Evolutionary conservation across 257 asterid species (phyloP).

Genomic region (Lantana camara): DNA sequence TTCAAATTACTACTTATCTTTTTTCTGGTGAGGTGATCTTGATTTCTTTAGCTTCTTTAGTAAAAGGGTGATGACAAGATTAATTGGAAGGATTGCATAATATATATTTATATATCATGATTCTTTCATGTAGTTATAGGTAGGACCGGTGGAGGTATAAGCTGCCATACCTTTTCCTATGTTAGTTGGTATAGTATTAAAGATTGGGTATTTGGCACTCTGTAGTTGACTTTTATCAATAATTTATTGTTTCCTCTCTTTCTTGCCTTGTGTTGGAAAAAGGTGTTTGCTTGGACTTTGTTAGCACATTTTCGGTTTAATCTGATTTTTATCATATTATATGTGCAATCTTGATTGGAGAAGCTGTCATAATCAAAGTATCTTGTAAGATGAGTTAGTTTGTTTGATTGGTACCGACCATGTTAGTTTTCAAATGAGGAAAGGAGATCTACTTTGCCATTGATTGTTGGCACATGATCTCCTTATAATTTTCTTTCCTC

Average conservation of each 20-base stretch:
- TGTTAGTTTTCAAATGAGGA: no score
- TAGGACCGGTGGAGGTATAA: background rate
- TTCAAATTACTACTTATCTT: background rate
- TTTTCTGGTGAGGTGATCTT: background rate
- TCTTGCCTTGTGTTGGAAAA: background rate
- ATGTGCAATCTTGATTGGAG: background rate
- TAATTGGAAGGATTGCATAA: background rate
- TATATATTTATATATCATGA: background rate
- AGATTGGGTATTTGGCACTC: background rate
- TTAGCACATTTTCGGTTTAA: slow-evolving; percentile 18
- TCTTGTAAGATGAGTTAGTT: background rate
- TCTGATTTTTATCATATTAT: background rate
- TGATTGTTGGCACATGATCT: no score
- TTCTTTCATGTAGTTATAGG: background rate
- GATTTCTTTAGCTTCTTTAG: slow-evolving; percentile 5
- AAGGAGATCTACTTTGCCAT: no score
- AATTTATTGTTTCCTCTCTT: background rate
- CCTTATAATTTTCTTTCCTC: background rate
- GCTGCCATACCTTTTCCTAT: background rate
- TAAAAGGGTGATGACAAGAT: background rate
- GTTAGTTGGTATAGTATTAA: background rate
- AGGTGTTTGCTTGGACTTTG: slow-evolving; percentile 4
- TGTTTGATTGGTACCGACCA: background rate
- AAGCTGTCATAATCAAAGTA: background rate
- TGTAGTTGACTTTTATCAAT: background rate